These are phyloP conservation scores for Colletotrichum sp. DNA, from an alignment of 2,329 filamentous ascomycete species.

Conservation along the genomic window DNA sequence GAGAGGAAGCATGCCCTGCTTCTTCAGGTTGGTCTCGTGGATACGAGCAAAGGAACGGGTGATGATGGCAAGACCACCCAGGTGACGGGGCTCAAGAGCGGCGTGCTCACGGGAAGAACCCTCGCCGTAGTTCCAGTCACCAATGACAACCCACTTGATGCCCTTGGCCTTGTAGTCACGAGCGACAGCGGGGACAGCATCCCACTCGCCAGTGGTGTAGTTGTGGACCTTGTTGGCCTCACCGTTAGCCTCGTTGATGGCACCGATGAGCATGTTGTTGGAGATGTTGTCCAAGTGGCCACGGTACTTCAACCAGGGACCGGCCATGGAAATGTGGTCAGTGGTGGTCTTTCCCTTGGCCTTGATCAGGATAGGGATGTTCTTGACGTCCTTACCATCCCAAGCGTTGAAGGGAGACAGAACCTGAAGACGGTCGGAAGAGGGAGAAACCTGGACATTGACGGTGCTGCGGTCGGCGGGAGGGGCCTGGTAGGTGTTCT, in stretches of 20 bases:
- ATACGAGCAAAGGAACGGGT: conserved; percentile 97
- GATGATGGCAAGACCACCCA: conserved; percentile 96
- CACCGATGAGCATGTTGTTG: conserved; percentile 99
- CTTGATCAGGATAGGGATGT: conserved; percentile 96
- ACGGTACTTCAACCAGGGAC: conserved; percentile 98
- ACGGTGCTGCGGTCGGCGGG: conserved; percentile 78
- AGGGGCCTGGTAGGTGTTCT: conserved; percentile 95
- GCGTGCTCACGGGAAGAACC: conserved; percentile 98
- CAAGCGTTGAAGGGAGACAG: conserved; percentile 85
- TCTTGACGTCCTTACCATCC: conserved; percentile 87
- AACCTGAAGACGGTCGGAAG: conserved; percentile 92
- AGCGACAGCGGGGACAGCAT: conserved; percentile 89
- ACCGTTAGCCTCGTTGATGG: conserved; percentile 92
- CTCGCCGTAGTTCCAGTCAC: conserved; percentile 99
- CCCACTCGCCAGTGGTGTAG: conserved; percentile 81
- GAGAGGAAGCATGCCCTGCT: conserved; percentile 99
- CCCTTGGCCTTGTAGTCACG: conserved; percentile 99
- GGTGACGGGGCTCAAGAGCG: conserved; percentile 94
- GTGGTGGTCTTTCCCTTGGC: conserved; percentile 95
- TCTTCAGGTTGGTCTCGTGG: conserved; percentile 99
- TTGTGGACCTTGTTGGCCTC: conserved; percentile 99
- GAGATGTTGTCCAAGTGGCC: conserved; percentile 99
- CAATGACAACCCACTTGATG: conserved; percentile 95
- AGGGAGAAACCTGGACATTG: conserved; percentile 82
- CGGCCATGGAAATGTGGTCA: conserved; percentile 97